These are phyloP conservation scores for Acorus calamus DNA, from an alignment of 106 monocot genomes.

Conservation along the genomic window DNA sequence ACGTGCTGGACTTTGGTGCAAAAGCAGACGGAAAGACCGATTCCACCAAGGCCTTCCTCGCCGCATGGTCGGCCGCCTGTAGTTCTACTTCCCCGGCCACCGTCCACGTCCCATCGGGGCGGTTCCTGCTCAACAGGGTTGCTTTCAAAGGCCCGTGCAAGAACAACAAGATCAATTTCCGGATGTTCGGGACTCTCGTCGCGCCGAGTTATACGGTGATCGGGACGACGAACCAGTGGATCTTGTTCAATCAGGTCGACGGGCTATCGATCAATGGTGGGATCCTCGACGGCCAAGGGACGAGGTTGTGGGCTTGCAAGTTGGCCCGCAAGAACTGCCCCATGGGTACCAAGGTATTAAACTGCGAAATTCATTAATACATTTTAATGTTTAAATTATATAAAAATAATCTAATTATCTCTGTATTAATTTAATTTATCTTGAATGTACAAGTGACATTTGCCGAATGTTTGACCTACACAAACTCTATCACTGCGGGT, in stretches of 20 bases:
- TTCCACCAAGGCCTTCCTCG: slow-evolving; percentile 7
- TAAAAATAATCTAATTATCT: too few species aligned
- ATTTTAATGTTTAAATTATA: too few species aligned
- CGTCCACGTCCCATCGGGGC: slow-evolving; percentile 19
- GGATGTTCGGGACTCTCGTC: slow-evolving; percentile 12
- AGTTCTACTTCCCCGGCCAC: slow-evolving; percentile 1
- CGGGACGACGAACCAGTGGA: too few species aligned
- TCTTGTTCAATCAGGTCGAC: too few species aligned
- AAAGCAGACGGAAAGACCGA: slow-evolving; percentile 18
- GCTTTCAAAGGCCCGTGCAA: slow-evolving; percentile 13
- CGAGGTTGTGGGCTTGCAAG: slow-evolving; percentile 10
- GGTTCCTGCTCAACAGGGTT: slow-evolving; percentile 6
- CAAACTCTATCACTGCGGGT: too few species aligned
- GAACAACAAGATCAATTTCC: slow-evolving; percentile 1
- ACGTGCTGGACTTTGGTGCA: slow-evolving; percentile 12
- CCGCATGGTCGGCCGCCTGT: slow-evolving; percentile 21
- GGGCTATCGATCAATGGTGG: too few species aligned
- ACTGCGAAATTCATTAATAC: too few species aligned
- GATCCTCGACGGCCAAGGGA: not conserved
- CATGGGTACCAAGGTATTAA: not conserved
- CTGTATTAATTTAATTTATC: too few species aligned
- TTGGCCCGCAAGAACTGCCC: slow-evolving; percentile 5
- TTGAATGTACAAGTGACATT: too few species aligned
- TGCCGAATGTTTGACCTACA: too few species aligned
- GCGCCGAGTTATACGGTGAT: slow-evolving; percentile 2